Percentiles rank a stretch among this genome's conserved stretches.
These are phyloP conservation scores for Ogataea degrootiae DNA, from an alignment of 805 yeast genomes.

Conservation along the genomic window DNA sequence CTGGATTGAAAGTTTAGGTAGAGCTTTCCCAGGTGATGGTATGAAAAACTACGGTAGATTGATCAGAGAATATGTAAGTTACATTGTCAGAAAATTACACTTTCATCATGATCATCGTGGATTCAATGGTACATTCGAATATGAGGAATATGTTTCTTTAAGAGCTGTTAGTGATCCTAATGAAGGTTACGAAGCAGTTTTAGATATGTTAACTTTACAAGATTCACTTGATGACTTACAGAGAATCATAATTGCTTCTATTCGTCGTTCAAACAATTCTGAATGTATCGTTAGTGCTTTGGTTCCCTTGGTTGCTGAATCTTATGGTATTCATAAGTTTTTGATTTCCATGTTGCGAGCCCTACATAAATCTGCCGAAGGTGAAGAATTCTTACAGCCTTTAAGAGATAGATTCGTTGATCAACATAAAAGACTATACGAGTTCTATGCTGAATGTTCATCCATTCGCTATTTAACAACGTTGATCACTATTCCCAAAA, in stretches of 20 bases:
- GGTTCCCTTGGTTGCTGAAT: slow-evolving; percentile 86
- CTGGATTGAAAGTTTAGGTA: slow-evolving; percentile 71
- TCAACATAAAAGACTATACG: slow-evolving; percentile 66
- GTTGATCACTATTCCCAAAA: slow-evolving; percentile 72
- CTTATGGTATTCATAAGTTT: slow-evolving; percentile 90
- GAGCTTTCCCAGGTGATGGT: slow-evolving; percentile 44
- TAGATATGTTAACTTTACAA: slow-evolving; percentile 81
- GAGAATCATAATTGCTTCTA: slow-evolving; percentile 66
- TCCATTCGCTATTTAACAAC: slow-evolving; percentile 76
- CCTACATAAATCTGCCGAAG: slow-evolving; percentile 66
- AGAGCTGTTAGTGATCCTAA: slow-evolving; percentile 88
- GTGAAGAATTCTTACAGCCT: slow-evolving; percentile 72
- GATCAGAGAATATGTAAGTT: slow-evolving; percentile 71
- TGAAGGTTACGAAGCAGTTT: slow-evolving; percentile 86
- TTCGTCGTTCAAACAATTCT: slow-evolving; percentile 47
- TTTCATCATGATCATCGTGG: slow-evolving; percentile 85
- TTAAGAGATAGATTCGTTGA: slow-evolving; percentile 64
- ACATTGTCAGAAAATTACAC: slow-evolving; percentile 64
- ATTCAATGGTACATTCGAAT: slow-evolving; percentile 93
- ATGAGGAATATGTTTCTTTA: slow-evolving; percentile 88
- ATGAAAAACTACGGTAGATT: slow-evolving; percentile 59
- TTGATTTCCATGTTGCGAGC: slow-evolving; percentile 88
- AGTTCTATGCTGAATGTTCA: slow-evolving; percentile 87
- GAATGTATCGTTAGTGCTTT: slow-evolving; percentile 83
- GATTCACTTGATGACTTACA: slow-evolving; percentile 79